Conservation (phyloP, 257 asterid genomes). For the Solanum chmielewskii region DNA sequence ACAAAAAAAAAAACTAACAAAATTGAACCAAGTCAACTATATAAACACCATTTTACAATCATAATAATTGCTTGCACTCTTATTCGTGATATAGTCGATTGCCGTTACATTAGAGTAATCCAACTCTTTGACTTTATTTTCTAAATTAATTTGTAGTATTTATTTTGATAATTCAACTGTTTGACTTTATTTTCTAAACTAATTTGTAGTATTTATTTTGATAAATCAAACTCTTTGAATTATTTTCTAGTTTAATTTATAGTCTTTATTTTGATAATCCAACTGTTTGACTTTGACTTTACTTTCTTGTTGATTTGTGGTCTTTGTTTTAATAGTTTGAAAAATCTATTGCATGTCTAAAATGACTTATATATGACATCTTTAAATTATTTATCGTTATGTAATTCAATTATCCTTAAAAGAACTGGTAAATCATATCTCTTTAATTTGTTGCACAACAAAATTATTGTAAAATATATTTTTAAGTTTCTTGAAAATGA, state of each 20-base stretch:
- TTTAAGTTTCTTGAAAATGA: too few relatives aligned
- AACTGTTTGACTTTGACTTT: not conserved
- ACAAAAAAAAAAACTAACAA: too few relatives aligned
- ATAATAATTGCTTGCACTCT: not conserved
- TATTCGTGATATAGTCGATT: not conserved
- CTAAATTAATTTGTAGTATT: too few relatives aligned
- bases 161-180: not conserved
- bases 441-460: too few relatives aligned
- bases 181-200: not conserved
- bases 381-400: too few relatives aligned
- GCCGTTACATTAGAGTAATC: not conserved
- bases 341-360: not conserved
- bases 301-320: not conserved
- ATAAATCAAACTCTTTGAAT: not conserved
- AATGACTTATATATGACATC: not conserved
- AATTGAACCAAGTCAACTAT: not conserved
- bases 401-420: too few relatives aligned
- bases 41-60: not conserved
- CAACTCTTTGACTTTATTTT: not conserved
- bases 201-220: not conserved
- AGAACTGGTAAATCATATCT: not conserved
- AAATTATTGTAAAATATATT: too few relatives aligned
- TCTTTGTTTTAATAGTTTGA: not conserved
- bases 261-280: not conserved
- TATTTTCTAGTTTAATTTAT: not conserved